phyloP scores from a whole-genome alignment of 352 stramenopile species.

The Phytopythium litorale region DNA sequence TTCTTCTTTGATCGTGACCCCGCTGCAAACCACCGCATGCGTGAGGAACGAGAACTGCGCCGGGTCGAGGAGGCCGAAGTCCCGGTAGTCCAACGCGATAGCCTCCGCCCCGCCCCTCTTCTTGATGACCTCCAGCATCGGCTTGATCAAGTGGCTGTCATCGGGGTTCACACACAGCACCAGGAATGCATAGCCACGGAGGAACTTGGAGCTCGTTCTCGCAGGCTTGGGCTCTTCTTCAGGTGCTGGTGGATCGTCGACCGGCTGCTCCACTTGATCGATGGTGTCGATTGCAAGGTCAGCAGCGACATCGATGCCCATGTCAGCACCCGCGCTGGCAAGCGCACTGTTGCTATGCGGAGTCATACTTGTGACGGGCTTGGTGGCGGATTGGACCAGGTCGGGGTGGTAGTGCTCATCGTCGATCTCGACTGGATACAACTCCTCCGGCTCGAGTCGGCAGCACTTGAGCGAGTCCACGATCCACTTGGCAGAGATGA shows the following conservation, averaged over 20 bases:
- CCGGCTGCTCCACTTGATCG: background rate
- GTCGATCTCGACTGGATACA: constrained; percentile 66
- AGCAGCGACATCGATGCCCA: background rate
- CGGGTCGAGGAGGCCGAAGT: constrained; percentile 46
- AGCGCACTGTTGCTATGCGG: background rate
- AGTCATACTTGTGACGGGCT: background rate
- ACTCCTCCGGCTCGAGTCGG: constrained; percentile 47
- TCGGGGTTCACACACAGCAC: constrained; percentile 50
- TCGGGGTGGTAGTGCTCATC: constrained; percentile 12
- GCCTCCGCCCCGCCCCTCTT: constrained; percentile 27
- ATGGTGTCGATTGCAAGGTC: background rate
- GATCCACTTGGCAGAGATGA: constrained; percentile 63
- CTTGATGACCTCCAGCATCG: constrained; percentile 36
- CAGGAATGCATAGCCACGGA: constrained; percentile 51
- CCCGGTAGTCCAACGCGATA: constrained; percentile 40
- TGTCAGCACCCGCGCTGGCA: background rate
- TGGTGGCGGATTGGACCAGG: background rate
- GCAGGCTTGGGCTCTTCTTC: background rate
- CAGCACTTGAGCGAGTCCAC: constrained; percentile 55
- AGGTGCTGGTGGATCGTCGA: background rate
- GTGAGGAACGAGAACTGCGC: constrained; percentile 63
- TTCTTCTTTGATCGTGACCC: constrained; percentile 30
- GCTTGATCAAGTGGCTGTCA: constrained; percentile 32
- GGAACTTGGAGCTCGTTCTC: constrained; percentile 20
- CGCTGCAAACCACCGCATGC: constrained; percentile 55